These are phyloP conservation scores for Talaromyces borbonicus DNA, from an alignment of 495 filamentous ascomycete genomes.

Conservation along the genomic window DNA sequence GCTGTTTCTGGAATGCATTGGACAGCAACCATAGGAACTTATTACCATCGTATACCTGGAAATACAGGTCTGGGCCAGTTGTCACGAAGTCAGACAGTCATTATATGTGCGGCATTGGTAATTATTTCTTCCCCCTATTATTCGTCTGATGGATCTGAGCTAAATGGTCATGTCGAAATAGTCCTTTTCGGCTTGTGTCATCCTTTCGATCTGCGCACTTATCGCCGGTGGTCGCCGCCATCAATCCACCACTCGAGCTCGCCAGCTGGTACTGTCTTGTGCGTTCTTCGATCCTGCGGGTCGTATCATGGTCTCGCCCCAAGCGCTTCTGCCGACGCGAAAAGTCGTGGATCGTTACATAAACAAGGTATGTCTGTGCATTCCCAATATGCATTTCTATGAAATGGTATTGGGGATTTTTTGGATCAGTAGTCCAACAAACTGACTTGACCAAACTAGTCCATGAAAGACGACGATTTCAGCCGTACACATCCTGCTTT, in stretches of 20 bases:
- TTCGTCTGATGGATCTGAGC: not conserved
- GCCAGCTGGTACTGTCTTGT: slow-evolving; percentile 67
- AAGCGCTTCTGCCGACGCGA: slow-evolving; percentile 68
- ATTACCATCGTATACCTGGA: slow-evolving; percentile 40
- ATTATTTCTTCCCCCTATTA: slow-evolving; percentile 12
- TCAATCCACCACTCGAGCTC: slow-evolving; percentile 53
- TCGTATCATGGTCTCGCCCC: slow-evolving; percentile 65
- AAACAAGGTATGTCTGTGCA: slow-evolving; percentile 47
- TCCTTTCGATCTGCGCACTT: slow-evolving; percentile 46
- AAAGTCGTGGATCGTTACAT: slow-evolving; percentile 74
- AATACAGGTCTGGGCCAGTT: slow-evolving; percentile 22
- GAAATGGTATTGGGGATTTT: too few species aligned
- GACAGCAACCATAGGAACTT: slow-evolving; percentile 64
- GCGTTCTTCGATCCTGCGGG: slow-evolving; percentile 69
- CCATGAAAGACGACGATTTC: slow-evolving; percentile 63
- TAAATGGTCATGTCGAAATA: slow-evolving; percentile 6
- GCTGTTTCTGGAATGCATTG: slow-evolving; percentile 87
- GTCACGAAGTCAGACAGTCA: slow-evolving; percentile 48
- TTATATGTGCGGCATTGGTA: slow-evolving; percentile 57
- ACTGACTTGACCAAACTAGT: slow-evolving; percentile 30
- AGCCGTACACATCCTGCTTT: slow-evolving; percentile 70
- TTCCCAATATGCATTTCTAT: too few species aligned
- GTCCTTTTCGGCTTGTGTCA: slow-evolving; percentile 51
- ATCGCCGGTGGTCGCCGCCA: slow-evolving; percentile 44
- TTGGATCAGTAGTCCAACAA: too few species aligned